These are phyloP conservation scores for Ustilago vetiveriae DNA, from an alignment of 1,284 basidiomycete species.

Conservation along the genomic window DNA sequence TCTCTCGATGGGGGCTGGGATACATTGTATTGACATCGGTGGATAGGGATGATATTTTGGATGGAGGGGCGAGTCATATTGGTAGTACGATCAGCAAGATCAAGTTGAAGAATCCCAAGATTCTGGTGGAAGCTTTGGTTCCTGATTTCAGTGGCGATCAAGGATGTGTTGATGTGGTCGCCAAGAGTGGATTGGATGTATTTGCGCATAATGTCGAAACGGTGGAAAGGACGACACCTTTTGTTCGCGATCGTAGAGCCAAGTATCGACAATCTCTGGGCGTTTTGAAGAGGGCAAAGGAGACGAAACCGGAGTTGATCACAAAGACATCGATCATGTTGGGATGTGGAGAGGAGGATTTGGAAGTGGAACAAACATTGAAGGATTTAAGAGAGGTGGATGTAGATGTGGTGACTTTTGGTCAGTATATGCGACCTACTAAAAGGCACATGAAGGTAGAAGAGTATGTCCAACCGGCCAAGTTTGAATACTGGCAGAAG, in stretches of 20 bases:
- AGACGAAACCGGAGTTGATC: conserved; percentile 77
- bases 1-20: conserved; percentile 95
- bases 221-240: conserved; percentile 89
- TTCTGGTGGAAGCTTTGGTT: conserved; percentile 94
- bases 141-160: conserved; percentile 89
- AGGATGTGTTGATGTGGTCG: conserved; percentile 81
- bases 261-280: conserved; percentile 88
- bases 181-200: conserved; percentile 91
- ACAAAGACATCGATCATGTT: conserved; percentile 99
- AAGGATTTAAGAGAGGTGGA: conserved; percentile 84
- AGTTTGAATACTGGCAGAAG: conserved; percentile 90
- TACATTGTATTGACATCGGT: conserved; percentile 98
- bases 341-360: conserved; percentile 89
- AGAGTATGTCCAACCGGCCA: conserved; percentile 90
- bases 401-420: conserved; percentile 98
- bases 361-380: conserved; percentile 84
- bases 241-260: conserved; percentile 92
- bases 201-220: conserved; percentile 99
- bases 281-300: conserved; percentile 77
- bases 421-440: conserved; percentile 99
- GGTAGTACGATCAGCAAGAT: conserved; percentile 93
- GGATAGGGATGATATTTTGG: conserved; percentile 91
- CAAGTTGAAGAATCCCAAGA: conserved; percentile 91
- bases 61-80: conserved; percentile 93
- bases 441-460: conserved; percentile 99